Evolutionary conservation across 495 filamentous ascomycete species (phyloP).

Genomic region (Aspergillus wentii): DNA sequence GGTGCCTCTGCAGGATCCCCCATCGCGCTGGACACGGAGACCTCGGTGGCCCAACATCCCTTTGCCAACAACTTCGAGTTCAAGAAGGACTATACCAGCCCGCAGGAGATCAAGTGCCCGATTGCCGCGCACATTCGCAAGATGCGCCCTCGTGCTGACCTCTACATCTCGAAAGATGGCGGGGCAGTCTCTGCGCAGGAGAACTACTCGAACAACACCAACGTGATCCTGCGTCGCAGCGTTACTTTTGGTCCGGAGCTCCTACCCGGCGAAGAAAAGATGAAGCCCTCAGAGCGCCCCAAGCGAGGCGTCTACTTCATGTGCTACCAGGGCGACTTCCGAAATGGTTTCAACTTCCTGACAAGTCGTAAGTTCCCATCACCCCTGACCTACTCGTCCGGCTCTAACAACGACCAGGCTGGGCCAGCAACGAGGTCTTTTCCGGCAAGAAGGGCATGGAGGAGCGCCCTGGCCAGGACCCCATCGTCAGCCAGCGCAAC

Average conservation of each 20-base stretch:
- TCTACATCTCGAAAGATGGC: neutral
- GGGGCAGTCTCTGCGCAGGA: neutral
- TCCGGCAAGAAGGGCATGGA: conserved; percentile 1
- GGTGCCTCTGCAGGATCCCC: conserved; percentile 5
- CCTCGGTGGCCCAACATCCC: neutral
- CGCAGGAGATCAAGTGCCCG: conserved; percentile 18
- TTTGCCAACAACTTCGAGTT: conserved; percentile 27
- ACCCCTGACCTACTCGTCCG: too few relatives aligned
- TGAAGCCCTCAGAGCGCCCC: neutral
- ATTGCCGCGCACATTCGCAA: conserved; percentile 35
- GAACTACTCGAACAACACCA: neutral
- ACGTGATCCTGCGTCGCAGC: conserved; percentile 25
- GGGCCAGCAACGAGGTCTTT: conserved; percentile 20
- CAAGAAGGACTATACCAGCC: conserved; percentile 6
- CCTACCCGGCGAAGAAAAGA: conserved; percentile 4
- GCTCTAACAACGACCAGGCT: conserved; percentile 8
- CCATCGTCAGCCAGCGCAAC: conserved; percentile 15
- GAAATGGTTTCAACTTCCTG: conserved; percentile 20
- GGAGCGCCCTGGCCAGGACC: conserved; percentile 15
- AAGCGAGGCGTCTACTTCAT: conserved; percentile 17
- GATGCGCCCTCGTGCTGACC: conserved; percentile 20
- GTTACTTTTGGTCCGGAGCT: conserved; percentile 21
- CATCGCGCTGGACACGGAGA: conserved; percentile 5
- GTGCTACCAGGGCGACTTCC: conserved; percentile 20
- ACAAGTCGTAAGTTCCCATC: conserved; percentile 11